Evolutionary conservation across 768 basidiomycete species (phyloP).

Genomic region (Collybia nuda): DNA sequence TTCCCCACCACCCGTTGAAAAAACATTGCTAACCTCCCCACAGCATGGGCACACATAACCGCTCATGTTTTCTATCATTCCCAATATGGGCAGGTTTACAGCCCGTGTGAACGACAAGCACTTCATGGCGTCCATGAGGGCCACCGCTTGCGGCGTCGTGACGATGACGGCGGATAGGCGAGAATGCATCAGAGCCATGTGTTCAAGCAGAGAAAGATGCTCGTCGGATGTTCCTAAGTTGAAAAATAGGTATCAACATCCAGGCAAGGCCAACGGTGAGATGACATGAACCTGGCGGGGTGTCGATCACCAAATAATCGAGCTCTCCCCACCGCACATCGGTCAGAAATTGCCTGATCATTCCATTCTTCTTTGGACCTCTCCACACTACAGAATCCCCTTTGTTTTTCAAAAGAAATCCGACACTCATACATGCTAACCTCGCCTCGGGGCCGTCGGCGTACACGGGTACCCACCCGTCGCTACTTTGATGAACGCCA

Average conservation of each 20-base stretch:
- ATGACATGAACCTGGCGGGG: conserved; percentile 80
- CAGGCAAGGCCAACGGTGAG: conserved; percentile 6
- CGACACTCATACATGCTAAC: conserved; percentile 95
- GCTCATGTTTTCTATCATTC: conserved; percentile 97
- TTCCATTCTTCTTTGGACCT: conserved; percentile 97
- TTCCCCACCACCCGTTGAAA: conserved; percentile 91
- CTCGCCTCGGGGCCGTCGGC: conserved; percentile 77
- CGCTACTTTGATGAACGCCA: conserved; percentile 89
- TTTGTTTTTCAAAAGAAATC: conserved; percentile 87
- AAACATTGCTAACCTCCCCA: conserved; percentile 91
- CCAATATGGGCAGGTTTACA: conserved; percentile 83
- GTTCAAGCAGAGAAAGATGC: conserved; percentile 93
- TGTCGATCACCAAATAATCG: conserved; percentile 92
- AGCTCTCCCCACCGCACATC: conserved; percentile 96
- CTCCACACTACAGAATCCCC: conserved; percentile 97
- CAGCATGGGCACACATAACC: conserved; percentile 98
- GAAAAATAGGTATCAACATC: conserved; percentile 17
- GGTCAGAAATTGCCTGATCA: conserved; percentile 93
- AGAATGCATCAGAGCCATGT: conserved; percentile 81
- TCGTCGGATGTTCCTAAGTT: conserved; percentile 93
- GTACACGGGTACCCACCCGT: conserved; percentile 98
- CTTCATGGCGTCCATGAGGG: conserved; percentile 93
- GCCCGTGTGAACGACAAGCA: conserved; percentile 94
- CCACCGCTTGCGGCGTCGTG: conserved; percentile 96
- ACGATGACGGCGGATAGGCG: conserved; percentile 86